These are phyloP conservation scores for Sphagnum magellanicum DNA, from an alignment of 228 moss, liverwort and hornwort genomes.

Conservation along the genomic window DNA sequence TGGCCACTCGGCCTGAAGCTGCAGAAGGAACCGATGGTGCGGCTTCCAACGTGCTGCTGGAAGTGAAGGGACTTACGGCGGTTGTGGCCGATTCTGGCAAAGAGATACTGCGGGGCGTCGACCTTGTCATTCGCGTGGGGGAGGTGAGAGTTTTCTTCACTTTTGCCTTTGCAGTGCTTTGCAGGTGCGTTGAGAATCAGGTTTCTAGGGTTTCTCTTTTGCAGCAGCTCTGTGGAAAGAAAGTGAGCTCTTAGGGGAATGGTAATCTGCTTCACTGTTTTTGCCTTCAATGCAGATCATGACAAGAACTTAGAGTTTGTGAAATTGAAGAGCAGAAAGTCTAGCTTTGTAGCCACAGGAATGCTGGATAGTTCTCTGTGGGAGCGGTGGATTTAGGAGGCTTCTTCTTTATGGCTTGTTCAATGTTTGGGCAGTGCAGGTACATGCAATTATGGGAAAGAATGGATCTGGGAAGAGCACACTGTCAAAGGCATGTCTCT, in stretches of 20 bases:
- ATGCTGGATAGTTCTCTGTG: too few species aligned
- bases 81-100: conserved; percentile 72
- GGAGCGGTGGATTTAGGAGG: too few species aligned
- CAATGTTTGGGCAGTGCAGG: conserved; percentile 30
- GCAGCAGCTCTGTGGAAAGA: neutral
- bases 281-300: neutral
- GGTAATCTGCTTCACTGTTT: neutral
- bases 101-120: conserved; percentile 85
- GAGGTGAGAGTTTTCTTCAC: conserved; percentile 37
- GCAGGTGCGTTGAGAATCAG: neutral
- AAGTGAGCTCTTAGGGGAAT: neutral
- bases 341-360: too few species aligned
- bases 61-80: conserved; percentile 74
- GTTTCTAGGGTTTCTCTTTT: too few species aligned
- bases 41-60: conserved; percentile 41
- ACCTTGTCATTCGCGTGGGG: conserved; percentile 84
- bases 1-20: conserved; percentile 19
- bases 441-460: conserved; percentile 98
- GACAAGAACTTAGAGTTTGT: too few species aligned
- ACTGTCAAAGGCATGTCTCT: conserved; percentile 47
- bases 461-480: conserved; percentile 98
- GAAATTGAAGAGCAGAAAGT: too few species aligned
- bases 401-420: too few species aligned
- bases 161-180: neutral
- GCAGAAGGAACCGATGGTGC: conserved; percentile 10